These are phyloP conservation scores for Pleurotus eryngii DNA, from an alignment of 768 basidiomycete genomes.

Conservation along the genomic window DNA sequence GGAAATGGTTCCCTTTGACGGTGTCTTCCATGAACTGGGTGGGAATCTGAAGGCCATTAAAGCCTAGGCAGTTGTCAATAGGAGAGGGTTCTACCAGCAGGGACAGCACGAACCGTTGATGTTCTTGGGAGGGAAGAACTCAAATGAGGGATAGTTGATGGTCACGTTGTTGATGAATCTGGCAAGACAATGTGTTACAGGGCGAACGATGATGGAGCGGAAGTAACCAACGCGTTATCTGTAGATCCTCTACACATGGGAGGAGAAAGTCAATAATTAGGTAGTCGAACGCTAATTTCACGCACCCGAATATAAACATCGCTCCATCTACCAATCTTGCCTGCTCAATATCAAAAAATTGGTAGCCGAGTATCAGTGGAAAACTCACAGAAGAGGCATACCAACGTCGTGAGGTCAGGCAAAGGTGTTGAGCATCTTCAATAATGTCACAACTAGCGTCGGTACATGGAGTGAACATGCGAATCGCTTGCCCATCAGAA, in stretches of 20 bases:
- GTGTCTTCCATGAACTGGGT: constrained; percentile 11
- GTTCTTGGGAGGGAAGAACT: constrained; percentile 39
- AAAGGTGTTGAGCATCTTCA: constrained; percentile 30
- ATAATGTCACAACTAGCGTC: constrained; percentile 30
- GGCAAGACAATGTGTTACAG: background rate
- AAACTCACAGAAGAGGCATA: constrained; percentile 35
- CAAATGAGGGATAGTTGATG: constrained; percentile 56
- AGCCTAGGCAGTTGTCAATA: constrained; percentile 10
- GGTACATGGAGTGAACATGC: constrained; percentile 36
- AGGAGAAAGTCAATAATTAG: no score
- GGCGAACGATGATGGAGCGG: no score
- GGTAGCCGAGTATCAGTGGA: constrained; percentile 18
- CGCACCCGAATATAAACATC: background rate
- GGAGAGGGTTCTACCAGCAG: constrained; percentile 1
- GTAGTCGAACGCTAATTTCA: no score
- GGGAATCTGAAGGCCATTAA: constrained; percentile 19
- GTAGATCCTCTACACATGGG: constrained; percentile 7
- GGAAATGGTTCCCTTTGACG: constrained; percentile 14
- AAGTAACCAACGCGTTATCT: constrained; percentile 10
- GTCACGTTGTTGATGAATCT: constrained; percentile 67
- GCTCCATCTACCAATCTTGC: constrained; percentile 19
- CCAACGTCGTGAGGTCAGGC: constrained; percentile 37
- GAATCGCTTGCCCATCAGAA: constrained; percentile 32
- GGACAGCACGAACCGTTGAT: constrained; percentile 27
- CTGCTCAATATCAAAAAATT: constrained; percentile 18